A percentile compares a stretch with the other conserved stretches of the same genome.
Conservation (phyloP, 1,139 yeast genomes). For the Hyphopichia khmerensis region DNA sequence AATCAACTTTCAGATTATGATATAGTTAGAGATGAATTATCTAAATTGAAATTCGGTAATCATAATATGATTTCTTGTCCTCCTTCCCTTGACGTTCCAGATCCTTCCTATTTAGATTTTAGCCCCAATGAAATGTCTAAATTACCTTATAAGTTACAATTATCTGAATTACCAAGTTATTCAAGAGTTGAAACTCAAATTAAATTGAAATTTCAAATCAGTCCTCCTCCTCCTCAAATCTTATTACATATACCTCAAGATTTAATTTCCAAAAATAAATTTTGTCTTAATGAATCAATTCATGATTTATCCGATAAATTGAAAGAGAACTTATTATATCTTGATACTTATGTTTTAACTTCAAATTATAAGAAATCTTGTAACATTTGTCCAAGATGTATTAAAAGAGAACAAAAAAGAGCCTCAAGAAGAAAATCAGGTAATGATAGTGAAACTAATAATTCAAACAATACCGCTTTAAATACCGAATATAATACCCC, state of each 20-base stretch:
- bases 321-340: conserved; percentile 52
- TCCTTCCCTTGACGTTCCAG: conserved; percentile 26
- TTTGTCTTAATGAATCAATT: conserved; percentile 56
- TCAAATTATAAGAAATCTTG: conserved; percentile 55
- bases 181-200: conserved; percentile 96
- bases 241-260: conserved; percentile 81
- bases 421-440: conserved; percentile 86
- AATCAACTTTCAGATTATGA: conserved; percentile 38
- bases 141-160: conserved; percentile 58
- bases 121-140: conserved; percentile 33
- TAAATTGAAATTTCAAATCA: conserved; percentile 63
- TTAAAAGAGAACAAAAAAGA: conserved; percentile 87
- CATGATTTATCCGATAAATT: conserved; percentile 44
- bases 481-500: conserved; percentile 3
- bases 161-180: conserved; percentile 67
- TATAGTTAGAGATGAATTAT: conserved; percentile 48
- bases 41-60: conserved; percentile 59
- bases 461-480: conserved; percentile 1
- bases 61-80: conserved; percentile 42
- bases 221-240: conserved; percentile 72
- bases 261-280: conserved; percentile 81
- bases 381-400: conserved; percentile 81
- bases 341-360: conserved; percentile 70
- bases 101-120: conserved; percentile 38
- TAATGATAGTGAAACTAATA: conserved; percentile 23